Evolutionary conservation across 2,329 filamentous ascomycete genomes (phyloP).

Genomic region (Arthrobotrys iridis): DNA sequence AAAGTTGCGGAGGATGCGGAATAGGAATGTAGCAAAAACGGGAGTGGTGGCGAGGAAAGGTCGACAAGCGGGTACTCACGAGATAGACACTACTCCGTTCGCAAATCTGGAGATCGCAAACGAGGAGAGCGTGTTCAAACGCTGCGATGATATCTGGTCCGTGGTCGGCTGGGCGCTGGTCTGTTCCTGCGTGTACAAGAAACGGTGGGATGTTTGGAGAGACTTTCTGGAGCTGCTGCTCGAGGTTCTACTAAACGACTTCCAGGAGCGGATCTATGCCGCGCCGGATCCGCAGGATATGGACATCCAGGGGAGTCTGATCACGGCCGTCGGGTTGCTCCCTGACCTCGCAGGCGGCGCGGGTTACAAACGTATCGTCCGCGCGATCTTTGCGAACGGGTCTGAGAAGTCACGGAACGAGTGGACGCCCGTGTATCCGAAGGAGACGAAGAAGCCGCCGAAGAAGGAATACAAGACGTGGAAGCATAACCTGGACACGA

Average conservation of each 20-base stretch:
- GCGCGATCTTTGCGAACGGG: slow-evolving; percentile 48
- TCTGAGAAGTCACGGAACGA: slow-evolving; percentile 44
- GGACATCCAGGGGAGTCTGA: slow-evolving; percentile 39
- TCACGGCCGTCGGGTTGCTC: slow-evolving; percentile 29
- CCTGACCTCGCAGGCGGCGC: slow-evolving; percentile 29
- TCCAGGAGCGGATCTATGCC: slow-evolving; percentile 35
- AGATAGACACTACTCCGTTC: slow-evolving; percentile 33
- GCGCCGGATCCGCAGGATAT: slow-evolving; percentile 3
- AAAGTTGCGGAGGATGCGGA: slow-evolving; percentile 23
- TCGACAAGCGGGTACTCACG: not conserved
- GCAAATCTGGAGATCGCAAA: slow-evolving; percentile 38
- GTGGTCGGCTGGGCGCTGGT: slow-evolving; percentile 48
- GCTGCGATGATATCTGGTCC: slow-evolving; percentile 44
- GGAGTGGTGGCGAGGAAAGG: slow-evolving; percentile 15
- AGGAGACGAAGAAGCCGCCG: slow-evolving; percentile 42
- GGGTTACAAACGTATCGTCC: slow-evolving; percentile 45
- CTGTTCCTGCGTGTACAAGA: slow-evolving; percentile 37
- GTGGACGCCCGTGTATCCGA: slow-evolving; percentile 32
- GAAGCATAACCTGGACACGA: slow-evolving; percentile 7
- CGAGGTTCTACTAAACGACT: slow-evolving; percentile 36
- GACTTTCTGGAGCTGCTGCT: slow-evolving; percentile 37
- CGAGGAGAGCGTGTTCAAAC: slow-evolving; percentile 38
- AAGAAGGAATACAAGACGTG: slow-evolving; percentile 28
- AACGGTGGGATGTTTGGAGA: slow-evolving; percentile 41
- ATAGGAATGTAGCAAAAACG: slow-evolving; percentile 36